Evolutionary conservation across 2,329 filamentous ascomycete genomes (phyloP).

Genomic region (Colletotrichum simmondsii): DNA sequence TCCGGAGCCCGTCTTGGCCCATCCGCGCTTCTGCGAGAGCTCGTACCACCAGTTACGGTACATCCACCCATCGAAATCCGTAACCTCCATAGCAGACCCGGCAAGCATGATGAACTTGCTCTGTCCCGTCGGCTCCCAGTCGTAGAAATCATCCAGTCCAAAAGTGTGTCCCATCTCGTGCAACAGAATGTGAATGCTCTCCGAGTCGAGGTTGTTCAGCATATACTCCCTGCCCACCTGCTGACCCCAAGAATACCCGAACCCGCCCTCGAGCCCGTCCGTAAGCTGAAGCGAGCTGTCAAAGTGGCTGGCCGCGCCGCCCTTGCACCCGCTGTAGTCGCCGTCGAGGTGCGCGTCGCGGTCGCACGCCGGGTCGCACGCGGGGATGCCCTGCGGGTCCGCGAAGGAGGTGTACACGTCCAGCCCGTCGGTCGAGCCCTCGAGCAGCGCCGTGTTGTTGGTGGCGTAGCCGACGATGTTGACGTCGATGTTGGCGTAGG

Average conservation of each 20-base stretch:
- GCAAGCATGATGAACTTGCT: conserved; percentile 57
- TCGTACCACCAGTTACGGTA: conserved; percentile 57
- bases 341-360: conserved; percentile 55
- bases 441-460: conserved; percentile 45
- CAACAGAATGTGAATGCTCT: conserved; percentile 55
- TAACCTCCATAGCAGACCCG: conserved; percentile 52
- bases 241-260: conserved; percentile 59
- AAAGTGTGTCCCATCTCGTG: conserved; percentile 58
- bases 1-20: conserved; percentile 27
- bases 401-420: conserved; percentile 51
- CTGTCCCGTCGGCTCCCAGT: conserved; percentile 55
- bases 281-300: conserved; percentile 59
- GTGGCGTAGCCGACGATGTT: conserved; percentile 57
- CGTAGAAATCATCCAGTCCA: conserved; percentile 52
- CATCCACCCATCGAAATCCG: conserved; percentile 62
- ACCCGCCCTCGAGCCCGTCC: conserved; percentile 53
- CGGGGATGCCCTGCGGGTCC: conserved; percentile 50
- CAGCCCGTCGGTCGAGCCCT: conserved; percentile 48
- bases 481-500: conserved; percentile 49
- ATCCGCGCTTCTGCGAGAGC: conserved; percentile 42
- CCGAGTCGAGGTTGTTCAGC: conserved; percentile 46
- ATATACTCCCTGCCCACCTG: conserved; percentile 55
- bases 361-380: conserved; percentile 52
- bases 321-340: conserved; percentile 51
- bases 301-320: conserved; percentile 51